Conservation (phyloP, 257 asterid genomes). For the Capsicum rhomboideum region DNA sequence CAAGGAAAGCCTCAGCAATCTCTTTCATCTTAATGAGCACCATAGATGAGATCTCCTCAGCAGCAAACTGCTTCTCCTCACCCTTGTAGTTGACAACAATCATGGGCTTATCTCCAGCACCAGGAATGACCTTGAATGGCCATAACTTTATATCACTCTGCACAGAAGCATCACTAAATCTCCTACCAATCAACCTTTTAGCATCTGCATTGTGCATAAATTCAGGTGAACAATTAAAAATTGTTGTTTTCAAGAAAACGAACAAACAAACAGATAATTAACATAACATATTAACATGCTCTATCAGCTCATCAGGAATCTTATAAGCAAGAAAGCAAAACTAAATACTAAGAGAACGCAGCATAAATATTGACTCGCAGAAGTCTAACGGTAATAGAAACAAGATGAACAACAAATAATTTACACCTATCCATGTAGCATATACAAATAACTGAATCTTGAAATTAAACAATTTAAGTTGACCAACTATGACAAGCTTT, state of each 20-base stretch:
- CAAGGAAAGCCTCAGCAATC: slow-evolving; percentile 74
- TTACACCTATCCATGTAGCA: no score
- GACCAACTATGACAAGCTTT: neutral
- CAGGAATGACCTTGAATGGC: slow-evolving; percentile 73
- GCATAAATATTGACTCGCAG: no score
- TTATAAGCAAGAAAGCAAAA: neutral
- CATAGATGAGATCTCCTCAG: slow-evolving; percentile 91
- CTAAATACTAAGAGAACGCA: no score
- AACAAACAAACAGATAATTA: neutral
- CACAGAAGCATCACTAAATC: slow-evolving; percentile 56
- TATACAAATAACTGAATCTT: no score
- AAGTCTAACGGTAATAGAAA: no score
- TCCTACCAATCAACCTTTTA: slow-evolving; percentile 70
- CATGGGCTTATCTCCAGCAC: slow-evolving; percentile 84
- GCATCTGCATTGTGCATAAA: slow-evolving; percentile 39
- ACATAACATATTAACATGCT: no score
- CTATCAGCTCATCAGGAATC: neutral
- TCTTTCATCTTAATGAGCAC: slow-evolving; percentile 71
- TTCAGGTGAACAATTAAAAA: neutral
- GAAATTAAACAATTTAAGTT: neutral
- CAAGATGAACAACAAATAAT: no score
- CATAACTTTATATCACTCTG: slow-evolving; percentile 66
- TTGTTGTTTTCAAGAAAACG: neutral
- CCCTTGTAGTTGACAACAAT: slow-evolving; percentile 68
- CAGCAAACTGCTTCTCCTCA: slow-evolving; percentile 74